Base-by-base conservation (phyloP, 176 grass and related monocot genomes). In the Chrysopogon serrulatus region DNA sequence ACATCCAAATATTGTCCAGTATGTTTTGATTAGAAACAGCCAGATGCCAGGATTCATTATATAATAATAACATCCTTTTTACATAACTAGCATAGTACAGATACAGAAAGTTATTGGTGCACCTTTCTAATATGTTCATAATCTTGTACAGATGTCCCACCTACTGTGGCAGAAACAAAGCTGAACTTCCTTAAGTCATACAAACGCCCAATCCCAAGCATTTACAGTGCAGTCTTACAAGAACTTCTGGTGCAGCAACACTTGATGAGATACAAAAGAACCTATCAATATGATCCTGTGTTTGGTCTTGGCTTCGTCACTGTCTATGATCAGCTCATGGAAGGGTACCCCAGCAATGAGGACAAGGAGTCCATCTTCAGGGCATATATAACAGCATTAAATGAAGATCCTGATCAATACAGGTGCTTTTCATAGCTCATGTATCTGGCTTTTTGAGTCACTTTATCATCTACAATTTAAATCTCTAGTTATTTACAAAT, bases 231-330 rank as follows among this genome's bases (percentile, higher is more conserved):
- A 78, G 88, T 99, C 16, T 91, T 99, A 54, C 93, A 92, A 89
- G 93, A 99, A 88, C 87, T 99, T 74, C 79, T 99, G 79, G 93
- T 96, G 69, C 93, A 99, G 61, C 93, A 99, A 62, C 97, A 99
- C 85, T 84, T 99, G 31, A 96, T 96, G 89, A 84, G 97, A 87
- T 99, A 94, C 91, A 99, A 96, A 93, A 99, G 31, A 60, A 99
- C 93, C 27, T 96, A 99, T 86, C 97, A 89, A 53, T 99, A 96
- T 74, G 97, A 99, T 84, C 68, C 91, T 68, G 90, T 99, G 65
- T 99, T 96, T 92, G 97, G 83, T 75, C 89, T 96, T 92, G 93
- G 97, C 44, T 96, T 99, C 78, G 93, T 99, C 31, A 99, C 93
- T 2, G 87, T 96, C 17, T 99, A 92, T 72, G 97, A 99, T 27